Percentiles rank a stretch among this genome's conserved stretches.
phyloP scores from a whole-genome alignment of 1,284 basidiomycete species.

The Leccinum huronense region DNA sequence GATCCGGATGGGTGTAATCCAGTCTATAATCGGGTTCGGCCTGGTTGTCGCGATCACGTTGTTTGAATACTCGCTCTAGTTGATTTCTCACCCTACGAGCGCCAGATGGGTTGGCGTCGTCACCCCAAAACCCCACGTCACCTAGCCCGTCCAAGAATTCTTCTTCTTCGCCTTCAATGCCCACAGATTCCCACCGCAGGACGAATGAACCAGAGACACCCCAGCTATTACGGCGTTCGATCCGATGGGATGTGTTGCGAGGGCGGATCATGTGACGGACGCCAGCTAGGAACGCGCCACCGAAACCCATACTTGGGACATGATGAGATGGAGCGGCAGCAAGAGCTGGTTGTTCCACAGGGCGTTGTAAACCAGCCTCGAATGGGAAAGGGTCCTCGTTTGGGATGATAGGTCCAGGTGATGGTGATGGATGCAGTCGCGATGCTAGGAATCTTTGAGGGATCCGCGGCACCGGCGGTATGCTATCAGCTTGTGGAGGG shows the following conservation, averaged over 20 bases:
- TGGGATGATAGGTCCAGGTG: slow-evolving; percentile 40
- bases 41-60: slow-evolving; percentile 9
- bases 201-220: slow-evolving; percentile 33
- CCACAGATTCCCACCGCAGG: slow-evolving; percentile 32
- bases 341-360: slow-evolving; percentile 16
- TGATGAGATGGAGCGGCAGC: slow-evolving; percentile 54
- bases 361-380: slow-evolving; percentile 36
- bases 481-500: slow-evolving; percentile 29
- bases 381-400: slow-evolving; percentile 45
- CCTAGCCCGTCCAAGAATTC: slow-evolving; percentile 16
- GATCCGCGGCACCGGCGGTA: slow-evolving; percentile 42
- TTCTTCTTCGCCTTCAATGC: slow-evolving; percentile 18
- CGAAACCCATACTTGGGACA: slow-evolving; percentile 58
- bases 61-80: slow-evolving; percentile 26
- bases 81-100: slow-evolving; percentile 20
- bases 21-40: slow-evolving; percentile 49
- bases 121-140: slow-evolving; percentile 20
- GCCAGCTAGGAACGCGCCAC: slow-evolving; percentile 60
- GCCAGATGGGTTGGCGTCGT: slow-evolving; percentile 16
- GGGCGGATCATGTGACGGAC: slow-evolving; percentile 36
- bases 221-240: slow-evolving; percentile 27
- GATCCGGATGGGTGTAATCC: slow-evolving; percentile 61
- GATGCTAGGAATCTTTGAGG: slow-evolving; percentile 36
- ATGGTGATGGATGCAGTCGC: slow-evolving; percentile 20
- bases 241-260: slow-evolving; percentile 12